These are phyloP conservation scores for Funneliformis mosseae DNA, from an alignment of 192 early-diverging fungal genomes.

Conservation along the genomic window DNA sequence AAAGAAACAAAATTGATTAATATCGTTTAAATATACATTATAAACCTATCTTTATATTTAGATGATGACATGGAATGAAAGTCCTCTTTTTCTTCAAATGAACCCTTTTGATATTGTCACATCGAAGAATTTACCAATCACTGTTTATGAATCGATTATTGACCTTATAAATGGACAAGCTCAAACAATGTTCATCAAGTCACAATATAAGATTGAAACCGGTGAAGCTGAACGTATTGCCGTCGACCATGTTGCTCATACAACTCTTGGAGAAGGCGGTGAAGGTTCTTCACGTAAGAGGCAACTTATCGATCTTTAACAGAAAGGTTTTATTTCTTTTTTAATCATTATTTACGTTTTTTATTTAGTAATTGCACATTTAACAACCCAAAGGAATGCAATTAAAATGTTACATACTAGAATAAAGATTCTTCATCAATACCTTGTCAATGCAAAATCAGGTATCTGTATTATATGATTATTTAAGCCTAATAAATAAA, in stretches of 20 bases:
- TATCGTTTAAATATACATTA: background rate
- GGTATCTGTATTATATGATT: conserved; percentile 41
- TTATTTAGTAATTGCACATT: conserved; percentile 63
- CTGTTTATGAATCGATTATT: conserved; percentile 76
- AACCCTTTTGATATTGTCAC: conserved; percentile 55
- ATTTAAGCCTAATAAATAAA: background rate
- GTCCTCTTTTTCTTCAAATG: conserved; percentile 74
- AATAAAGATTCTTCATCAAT: conserved; percentile 68
- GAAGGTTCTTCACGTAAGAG: conserved; percentile 58
- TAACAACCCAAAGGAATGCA: conserved; percentile 76
- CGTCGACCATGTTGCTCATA: conserved; percentile 82
- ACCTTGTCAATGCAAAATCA: conserved; percentile 69
- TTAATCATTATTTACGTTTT: conserved; percentile 7
- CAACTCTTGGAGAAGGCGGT: conserved; percentile 54
- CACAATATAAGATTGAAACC: conserved; percentile 78
- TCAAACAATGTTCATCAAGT: conserved; percentile 63
- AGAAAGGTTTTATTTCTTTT: background rate
- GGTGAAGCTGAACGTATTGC: conserved; percentile 87
- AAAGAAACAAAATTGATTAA: background rate
- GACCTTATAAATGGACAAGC: conserved; percentile 62
- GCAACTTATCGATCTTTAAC: background rate
- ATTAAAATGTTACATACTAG: conserved; percentile 81
- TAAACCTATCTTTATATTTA: conserved; percentile 36
- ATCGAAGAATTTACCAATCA: conserved; percentile 71
- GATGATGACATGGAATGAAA: conserved; percentile 76